Conservation (phyloP, 495 filamentous ascomycete genomes). For the Margaritispora aquatica region DNA sequence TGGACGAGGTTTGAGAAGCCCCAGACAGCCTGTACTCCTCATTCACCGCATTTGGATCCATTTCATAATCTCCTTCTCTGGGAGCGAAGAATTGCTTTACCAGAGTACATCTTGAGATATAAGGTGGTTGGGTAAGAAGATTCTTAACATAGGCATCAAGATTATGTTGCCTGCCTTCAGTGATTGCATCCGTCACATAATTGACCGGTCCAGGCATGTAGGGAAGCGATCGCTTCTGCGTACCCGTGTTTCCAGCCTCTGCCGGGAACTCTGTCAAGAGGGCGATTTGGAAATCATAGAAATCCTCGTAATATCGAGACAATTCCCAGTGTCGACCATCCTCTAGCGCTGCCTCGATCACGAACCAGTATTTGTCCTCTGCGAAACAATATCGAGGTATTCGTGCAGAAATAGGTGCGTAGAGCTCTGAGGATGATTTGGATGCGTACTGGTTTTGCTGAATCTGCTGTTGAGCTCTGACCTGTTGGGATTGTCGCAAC, state of each 20-base stretch:
- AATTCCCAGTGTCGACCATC: conserved; percentile 90
- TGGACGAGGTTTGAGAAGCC: conserved; percentile 66
- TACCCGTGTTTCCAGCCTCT: conserved; percentile 78
- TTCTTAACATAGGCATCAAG: conserved; percentile 94
- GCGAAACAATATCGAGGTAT: conserved; percentile 95
- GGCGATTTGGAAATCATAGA: conserved; percentile 97
- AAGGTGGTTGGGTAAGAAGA: conserved; percentile 70
- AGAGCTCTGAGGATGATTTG: conserved; percentile 38
- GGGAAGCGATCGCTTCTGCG: conserved; percentile 74
- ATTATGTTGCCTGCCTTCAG: conserved; percentile 83
- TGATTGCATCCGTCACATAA: conserved; percentile 95
- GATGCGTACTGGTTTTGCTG: conserved; percentile 26
- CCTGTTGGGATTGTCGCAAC: conserved; percentile 25
- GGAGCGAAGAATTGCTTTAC: conserved; percentile 89
- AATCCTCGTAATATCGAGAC: conserved; percentile 92
- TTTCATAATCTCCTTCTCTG: conserved; percentile 85
- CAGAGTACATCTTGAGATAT: conserved; percentile 75
- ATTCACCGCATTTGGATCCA: conserved; percentile 59
- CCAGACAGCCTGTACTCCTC: conserved; percentile 65
- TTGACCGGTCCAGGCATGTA: conserved; percentile 99
- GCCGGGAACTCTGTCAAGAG: conserved; percentile 90
- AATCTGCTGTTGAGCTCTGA: conserved; percentile 23
- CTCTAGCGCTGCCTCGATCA: conserved; percentile 86
- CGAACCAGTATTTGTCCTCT: conserved; percentile 98
- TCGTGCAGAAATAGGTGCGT: conserved; percentile 59